Percentiles rank a stretch among this genome's conserved stretches.
phyloP scores from a whole-genome alignment of 768 basidiomycete species.

The Pleurotus ostreatus region DNA sequence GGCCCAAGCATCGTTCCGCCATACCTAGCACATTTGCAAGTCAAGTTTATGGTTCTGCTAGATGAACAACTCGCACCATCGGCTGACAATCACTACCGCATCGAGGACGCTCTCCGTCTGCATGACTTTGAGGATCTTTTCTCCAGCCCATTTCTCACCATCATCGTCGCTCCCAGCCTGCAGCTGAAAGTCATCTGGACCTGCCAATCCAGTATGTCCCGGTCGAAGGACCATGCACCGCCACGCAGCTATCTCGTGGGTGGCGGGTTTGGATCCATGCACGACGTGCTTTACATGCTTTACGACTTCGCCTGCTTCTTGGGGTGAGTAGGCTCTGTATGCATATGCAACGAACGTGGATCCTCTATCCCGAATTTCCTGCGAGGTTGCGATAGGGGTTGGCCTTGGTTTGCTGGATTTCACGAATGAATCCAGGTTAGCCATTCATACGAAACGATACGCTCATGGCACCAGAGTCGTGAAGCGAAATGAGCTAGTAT shows the following conservation, averaged over 20 bases:
- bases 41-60: not conserved
- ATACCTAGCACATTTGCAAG: constrained; percentile 45
- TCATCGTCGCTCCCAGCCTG: constrained; percentile 66
- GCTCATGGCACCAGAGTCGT: no score
- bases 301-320: constrained; percentile 46
- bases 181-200: constrained; percentile 76
- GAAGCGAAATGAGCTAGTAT: no score
- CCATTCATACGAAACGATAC: constrained; percentile 3
- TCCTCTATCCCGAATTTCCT: constrained; percentile 72
- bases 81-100: constrained; percentile 74
- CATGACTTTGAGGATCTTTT: constrained; percentile 63
- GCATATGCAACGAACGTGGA: constrained; percentile 69
- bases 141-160: constrained; percentile 71
- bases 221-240: constrained; percentile 69
- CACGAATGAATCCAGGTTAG: constrained; percentile 52
- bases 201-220: constrained; percentile 60
- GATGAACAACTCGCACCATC: constrained; percentile 50
- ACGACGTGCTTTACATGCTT: constrained; percentile 53
- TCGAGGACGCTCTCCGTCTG: constrained; percentile 66
- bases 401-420: constrained; percentile 39
- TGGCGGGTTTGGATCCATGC: constrained; percentile 54
- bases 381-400: constrained; percentile 51
- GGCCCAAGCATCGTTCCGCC: constrained; percentile 81
- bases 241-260: constrained; percentile 78
- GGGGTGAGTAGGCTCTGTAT: constrained; percentile 47